Conservation (phyloP, 2,329 filamentous ascomycete genomes). For the Chaetomium sp. region DNA sequence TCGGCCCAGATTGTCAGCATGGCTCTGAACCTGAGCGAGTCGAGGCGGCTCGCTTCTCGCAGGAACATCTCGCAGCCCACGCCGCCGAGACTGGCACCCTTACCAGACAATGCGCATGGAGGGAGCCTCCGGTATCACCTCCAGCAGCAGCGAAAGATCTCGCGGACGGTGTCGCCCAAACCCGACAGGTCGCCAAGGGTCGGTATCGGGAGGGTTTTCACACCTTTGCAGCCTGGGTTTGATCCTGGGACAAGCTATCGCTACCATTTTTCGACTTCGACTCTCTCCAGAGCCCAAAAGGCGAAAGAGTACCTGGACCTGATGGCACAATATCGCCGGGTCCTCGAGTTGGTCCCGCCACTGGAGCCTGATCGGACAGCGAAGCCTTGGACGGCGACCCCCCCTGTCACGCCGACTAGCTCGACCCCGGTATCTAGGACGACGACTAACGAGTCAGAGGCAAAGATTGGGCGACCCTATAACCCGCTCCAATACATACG, state of each 20-base stretch:
- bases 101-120: conserved; percentile 55
- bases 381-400: conserved; percentile 46
- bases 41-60: conserved; percentile 65
- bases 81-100: conserved; percentile 54
- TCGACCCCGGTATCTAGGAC: conserved; percentile 36
- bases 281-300: conserved; percentile 78
- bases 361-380: conserved; percentile 54
- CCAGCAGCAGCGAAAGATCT: conserved; percentile 68
- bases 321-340: conserved; percentile 76
- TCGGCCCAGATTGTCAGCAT: conserved; percentile 90
- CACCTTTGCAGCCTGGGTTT: conserved; percentile 52
- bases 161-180: conserved; percentile 63
- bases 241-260: conserved; percentile 54
- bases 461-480: conserved; percentile 68
- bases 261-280: conserved; percentile 76
- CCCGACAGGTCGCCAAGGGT: conserved; percentile 50
- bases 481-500: conserved; percentile 92
- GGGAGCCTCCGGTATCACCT: conserved; percentile 68
- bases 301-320: conserved; percentile 85
- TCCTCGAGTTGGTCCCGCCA: conserved; percentile 78
- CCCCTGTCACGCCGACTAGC: conserved; percentile 45
- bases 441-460: conserved; percentile 38
- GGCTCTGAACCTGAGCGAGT: conserved; percentile 86
- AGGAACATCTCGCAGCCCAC: conserved; percentile 56
- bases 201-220: conserved; percentile 46